These are phyloP conservation scores for Xylaria digitata DNA, from an alignment of 2,329 filamentous ascomycete genomes.

Conservation along the genomic window DNA sequence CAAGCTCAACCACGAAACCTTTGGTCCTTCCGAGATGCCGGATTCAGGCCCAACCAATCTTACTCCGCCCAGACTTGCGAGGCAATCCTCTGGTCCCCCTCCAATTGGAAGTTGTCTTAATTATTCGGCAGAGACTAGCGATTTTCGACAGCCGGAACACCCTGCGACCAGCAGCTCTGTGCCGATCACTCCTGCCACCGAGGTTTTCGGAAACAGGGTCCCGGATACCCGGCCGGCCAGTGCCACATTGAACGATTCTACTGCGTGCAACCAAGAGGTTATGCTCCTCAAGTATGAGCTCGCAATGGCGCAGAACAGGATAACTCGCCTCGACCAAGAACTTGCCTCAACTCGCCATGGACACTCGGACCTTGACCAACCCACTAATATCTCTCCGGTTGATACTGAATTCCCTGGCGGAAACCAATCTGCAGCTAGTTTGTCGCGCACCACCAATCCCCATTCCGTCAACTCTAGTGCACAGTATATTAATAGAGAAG, in stretches of 20 bases:
- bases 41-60: slow-evolving; percentile 73
- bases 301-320: slow-evolving; percentile 75
- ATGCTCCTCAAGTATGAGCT: slow-evolving; percentile 77
- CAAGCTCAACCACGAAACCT: slow-evolving; percentile 56
- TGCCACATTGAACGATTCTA: slow-evolving; percentile 57
- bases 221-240: slow-evolving; percentile 66
- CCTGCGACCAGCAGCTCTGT: slow-evolving; percentile 68
- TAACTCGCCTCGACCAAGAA: slow-evolving; percentile 77
- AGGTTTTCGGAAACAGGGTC: slow-evolving; percentile 61
- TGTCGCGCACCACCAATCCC: slow-evolving; percentile 41
- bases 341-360: slow-evolving; percentile 72
- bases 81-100: slow-evolving; percentile 72
- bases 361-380: slow-evolving; percentile 68
- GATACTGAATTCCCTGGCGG: slow-evolving; percentile 45
- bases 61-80: slow-evolving; percentile 77
- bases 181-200: slow-evolving; percentile 71
- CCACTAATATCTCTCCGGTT: slow-evolving; percentile 46
- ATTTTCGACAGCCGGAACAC: slow-evolving; percentile 57
- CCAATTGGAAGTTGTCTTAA: slow-evolving; percentile 69
- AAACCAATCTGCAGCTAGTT: slow-evolving; percentile 49
- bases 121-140: slow-evolving; percentile 52
- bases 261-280: slow-evolving; percentile 66
- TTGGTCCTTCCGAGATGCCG: slow-evolving; percentile 45
- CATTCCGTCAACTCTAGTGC: slow-evolving; percentile 49
- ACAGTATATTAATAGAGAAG: slow-evolving; percentile 51